These are phyloP conservation scores for Plantago elongata DNA, from an alignment of 257 asterid species.

Conservation along the genomic window DNA sequence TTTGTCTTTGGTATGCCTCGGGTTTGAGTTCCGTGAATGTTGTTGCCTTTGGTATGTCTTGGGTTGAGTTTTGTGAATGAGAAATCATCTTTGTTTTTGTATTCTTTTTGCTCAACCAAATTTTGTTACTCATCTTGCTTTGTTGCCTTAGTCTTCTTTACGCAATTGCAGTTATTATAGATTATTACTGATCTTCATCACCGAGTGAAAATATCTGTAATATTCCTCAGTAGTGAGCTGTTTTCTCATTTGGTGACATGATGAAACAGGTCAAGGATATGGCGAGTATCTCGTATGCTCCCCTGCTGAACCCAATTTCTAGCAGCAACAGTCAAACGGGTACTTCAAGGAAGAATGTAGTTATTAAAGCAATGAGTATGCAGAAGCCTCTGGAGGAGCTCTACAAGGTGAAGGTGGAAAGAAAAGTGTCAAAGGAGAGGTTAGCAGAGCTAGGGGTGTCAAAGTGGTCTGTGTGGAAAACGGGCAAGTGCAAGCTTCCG, in stretches of 20 bases:
- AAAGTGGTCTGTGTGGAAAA: slow-evolving; percentile 85
- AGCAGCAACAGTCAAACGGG: slow-evolving; percentile 14
- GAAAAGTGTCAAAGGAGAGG: slow-evolving; percentile 53
- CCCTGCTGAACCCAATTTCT: slow-evolving; percentile 34
- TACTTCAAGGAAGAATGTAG: slow-evolving; percentile 18
- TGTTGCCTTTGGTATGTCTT: no score
- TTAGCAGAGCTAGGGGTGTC: slow-evolving; percentile 66
- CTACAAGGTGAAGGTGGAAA: slow-evolving; percentile 80
- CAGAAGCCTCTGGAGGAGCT: slow-evolving; percentile 90
- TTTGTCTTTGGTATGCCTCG: no score
- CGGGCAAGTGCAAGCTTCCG: slow-evolving; percentile 82
- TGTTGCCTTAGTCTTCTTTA: no score
- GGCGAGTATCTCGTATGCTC: slow-evolving; percentile 42
- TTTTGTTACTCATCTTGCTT: no score
- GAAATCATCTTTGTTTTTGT: no score
- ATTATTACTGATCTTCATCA: no score
- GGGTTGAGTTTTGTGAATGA: no score
- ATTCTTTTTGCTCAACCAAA: no score
- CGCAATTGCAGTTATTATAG: no score
- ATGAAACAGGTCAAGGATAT: slow-evolving; percentile 22
- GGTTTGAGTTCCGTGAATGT: no score
- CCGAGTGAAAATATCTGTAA: neutral
- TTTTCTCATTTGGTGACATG: slow-evolving; percentile 3
- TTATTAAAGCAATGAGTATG: slow-evolving; percentile 41
- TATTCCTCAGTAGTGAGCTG: neutral